phyloP scores from a whole-genome alignment of 2,329 filamentous ascomycete species.

The Microsporum audouinii region DNA sequence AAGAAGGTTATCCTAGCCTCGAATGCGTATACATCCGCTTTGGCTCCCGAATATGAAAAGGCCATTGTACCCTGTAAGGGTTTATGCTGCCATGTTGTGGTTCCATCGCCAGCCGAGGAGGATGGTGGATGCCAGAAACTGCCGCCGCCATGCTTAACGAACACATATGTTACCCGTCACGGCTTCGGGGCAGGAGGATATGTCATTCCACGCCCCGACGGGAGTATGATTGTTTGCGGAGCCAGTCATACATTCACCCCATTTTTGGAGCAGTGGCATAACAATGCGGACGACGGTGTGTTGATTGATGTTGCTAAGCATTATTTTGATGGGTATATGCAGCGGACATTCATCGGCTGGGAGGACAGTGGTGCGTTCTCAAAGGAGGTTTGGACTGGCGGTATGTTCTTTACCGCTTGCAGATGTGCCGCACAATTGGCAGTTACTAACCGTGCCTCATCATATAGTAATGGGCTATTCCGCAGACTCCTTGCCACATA shows the following conservation, averaged over 20 bases:
- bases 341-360: slow-evolving; percentile 28
- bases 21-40: slow-evolving; percentile 70
- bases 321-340: slow-evolving; percentile 32
- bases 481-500: slow-evolving; percentile 40
- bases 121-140: slow-evolving; percentile 7
- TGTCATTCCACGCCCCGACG: slow-evolving; percentile 48
- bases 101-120: slow-evolving; percentile 11
- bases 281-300: slow-evolving; percentile 35
- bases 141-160: slow-evolving; percentile 23
- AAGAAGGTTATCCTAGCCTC: slow-evolving; percentile 62
- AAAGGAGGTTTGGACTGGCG: slow-evolving; percentile 27
- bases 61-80: slow-evolving; percentile 68
- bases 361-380: slow-evolving; percentile 24
- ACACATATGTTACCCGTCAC: slow-evolving; percentile 53
- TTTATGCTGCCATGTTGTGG: slow-evolving; percentile 26
- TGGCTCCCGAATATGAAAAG: slow-evolving; percentile 57
- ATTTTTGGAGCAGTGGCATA: slow-evolving; percentile 35
- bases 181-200: slow-evolving; percentile 51
- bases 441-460: slow-evolving; percentile 18
- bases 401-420: slow-evolving; percentile 17
- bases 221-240: slow-evolving; percentile 51
- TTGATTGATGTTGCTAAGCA: slow-evolving; percentile 38
- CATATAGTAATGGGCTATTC: slow-evolving; percentile 41
- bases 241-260: slow-evolving; percentile 38
- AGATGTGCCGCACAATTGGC: not conserved